Percentiles rank a stretch among this genome's conserved stretches.
phyloP scores from a whole-genome alignment of 768 basidiomycete genomes.

The Roridomyces roridus region DNA sequence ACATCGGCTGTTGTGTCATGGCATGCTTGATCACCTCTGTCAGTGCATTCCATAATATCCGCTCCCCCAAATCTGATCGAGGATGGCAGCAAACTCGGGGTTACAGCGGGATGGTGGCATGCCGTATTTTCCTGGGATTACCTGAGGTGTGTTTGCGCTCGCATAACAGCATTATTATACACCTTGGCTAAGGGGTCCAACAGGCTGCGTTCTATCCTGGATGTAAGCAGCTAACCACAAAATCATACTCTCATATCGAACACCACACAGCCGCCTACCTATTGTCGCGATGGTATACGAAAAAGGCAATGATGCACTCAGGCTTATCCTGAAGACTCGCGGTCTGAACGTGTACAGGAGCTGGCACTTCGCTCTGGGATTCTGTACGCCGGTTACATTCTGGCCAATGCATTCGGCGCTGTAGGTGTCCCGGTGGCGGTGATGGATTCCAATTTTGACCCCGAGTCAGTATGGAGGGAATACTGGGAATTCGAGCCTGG shows the following conservation, averaged over 20 bases:
- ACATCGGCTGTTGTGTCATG: slow-evolving; percentile 65
- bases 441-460: not conserved
- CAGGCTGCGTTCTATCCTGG: slow-evolving; percentile 74
- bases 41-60: slow-evolving; percentile 13
- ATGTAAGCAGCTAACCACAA: slow-evolving; percentile 34
- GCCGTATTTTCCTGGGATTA: slow-evolving; percentile 67
- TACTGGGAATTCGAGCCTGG: slow-evolving; percentile 73
- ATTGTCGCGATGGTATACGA: slow-evolving; percentile 64
- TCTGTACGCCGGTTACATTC: slow-evolving; percentile 63
- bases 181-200: not conserved
- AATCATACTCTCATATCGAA: not conserved
- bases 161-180: not conserved
- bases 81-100: slow-evolving; percentile 53
- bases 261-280: slow-evolving; percentile 40
- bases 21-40: slow-evolving; percentile 68
- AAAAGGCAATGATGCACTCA: slow-evolving; percentile 51
- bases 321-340: too few relatives aligned
- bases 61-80: not conserved
- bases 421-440: slow-evolving; percentile 52
- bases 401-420: slow-evolving; percentile 73
- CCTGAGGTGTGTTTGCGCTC: slow-evolving; percentile 62
- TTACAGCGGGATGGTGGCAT: slow-evolving; percentile 62
- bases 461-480: slow-evolving; percentile 65
- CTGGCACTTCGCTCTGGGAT: slow-evolving; percentile 68
- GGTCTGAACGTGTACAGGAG: slow-evolving; percentile 46